Evolutionary conservation across 108 stramenopile species (phyloP).

Genomic region (Skeletonema tropicum): DNA sequence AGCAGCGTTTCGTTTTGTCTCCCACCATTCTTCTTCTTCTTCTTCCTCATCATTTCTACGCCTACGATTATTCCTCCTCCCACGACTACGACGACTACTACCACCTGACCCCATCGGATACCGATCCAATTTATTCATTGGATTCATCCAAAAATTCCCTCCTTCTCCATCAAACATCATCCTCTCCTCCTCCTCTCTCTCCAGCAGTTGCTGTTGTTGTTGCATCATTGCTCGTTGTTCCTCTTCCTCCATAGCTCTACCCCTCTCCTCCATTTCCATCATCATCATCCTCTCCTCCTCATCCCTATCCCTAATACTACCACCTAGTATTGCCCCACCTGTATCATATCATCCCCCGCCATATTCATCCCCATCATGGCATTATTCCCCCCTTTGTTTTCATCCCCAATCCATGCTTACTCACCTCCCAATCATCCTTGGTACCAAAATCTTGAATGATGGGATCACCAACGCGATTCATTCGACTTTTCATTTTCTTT

Average conservation of each 20-base stretch:
- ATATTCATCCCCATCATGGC: not conserved
- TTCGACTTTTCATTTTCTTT: not conserved
- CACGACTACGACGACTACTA: constrained; percentile 7
- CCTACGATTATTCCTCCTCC: constrained; percentile 4
- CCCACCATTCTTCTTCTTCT: constrained; percentile 39
- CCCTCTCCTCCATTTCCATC: not conserved
- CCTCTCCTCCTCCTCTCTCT: too few species aligned
- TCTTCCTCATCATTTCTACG: not conserved
- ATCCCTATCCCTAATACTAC: too few species aligned
- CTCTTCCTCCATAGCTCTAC: not conserved
- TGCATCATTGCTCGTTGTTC: not conserved
- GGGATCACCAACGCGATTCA: constrained; percentile 1
- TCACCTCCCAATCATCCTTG: constrained; percentile 15
- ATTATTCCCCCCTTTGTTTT: not conserved
- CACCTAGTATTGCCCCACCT: not conserved
- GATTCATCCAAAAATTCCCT: constrained; percentile 52
- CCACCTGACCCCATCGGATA: constrained; percentile 9
- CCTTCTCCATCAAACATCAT: constrained; percentile 13
- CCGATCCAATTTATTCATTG: constrained; percentile 28
- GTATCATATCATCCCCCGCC: constrained; percentile 16
- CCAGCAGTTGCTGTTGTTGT: not conserved
- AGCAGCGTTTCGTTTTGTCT: constrained; percentile 22
- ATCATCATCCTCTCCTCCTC: too few species aligned
- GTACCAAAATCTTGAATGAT: constrained; percentile 30
- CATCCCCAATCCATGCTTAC: constrained; percentile 13